Base-by-base conservation (phyloP, 257 asterid species). In the Verbascum thapsus region DNA sequence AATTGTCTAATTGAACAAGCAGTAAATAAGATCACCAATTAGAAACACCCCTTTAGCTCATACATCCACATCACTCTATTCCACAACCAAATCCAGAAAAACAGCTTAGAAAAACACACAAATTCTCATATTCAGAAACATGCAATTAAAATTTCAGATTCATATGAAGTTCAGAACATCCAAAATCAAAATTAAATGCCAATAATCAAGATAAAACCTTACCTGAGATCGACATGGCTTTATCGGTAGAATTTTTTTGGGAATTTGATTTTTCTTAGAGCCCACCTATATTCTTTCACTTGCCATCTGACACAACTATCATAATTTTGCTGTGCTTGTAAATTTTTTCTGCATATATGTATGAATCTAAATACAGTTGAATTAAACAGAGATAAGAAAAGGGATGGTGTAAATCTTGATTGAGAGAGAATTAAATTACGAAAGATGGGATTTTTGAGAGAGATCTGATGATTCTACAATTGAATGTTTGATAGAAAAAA, bases 141-240 rank as follows among this genome's bases (percentile, higher is more conserved):
- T 10, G 58, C 26, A 39, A 49, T 35, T 39, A 42, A 52, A 58
- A n/a, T n/a, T n/a, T n/a, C n/a, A n/a, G n/a, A n/a, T n/a, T n/a
- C n/a, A n/a, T n/a, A n/a, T n/a, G n/a, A n/a, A n/a, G n/a, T n/a
- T n/a, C n/a, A n/a, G n/a, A n/a, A n/a, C n/a, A n/a, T 16, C 51
- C 42, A 52, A 20, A 39, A 67, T 32, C 30, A 69, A 69, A n/a
- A 66, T 48, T 11, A 61, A 49, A 19, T 8, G 10, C 42, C 0
- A 44, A 38, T 37, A 56, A 26, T 10, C 30, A 54, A 48, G 9
- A 30, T 40, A 62, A 60, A 37, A 52, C 63, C 80, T 64, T 56
- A 67, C 87, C 84, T 20, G 87, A 75, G 68, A 78, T 78, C 74
- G 82, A 67, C 80, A 76, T 70, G 63, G 71, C 76, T 63, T 48